phyloP scores from a whole-genome alignment of 2,329 filamentous ascomycete species.

The Lasiodiplodia citricola region DNA sequence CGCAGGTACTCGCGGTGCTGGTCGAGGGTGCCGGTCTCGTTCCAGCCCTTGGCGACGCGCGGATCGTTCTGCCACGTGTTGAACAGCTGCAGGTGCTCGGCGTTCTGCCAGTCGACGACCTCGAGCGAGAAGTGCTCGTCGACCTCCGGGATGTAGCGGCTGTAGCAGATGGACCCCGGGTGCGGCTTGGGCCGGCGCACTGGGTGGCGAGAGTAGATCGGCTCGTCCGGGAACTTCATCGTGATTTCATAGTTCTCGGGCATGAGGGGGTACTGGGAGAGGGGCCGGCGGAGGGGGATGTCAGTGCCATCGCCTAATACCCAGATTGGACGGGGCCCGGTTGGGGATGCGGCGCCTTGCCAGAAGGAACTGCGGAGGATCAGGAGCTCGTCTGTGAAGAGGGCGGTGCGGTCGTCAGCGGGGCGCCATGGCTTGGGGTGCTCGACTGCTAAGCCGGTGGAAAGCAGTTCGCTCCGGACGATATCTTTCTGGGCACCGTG shows the following conservation, averaged over 20 bases:
- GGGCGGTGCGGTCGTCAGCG: constrained; percentile 40
- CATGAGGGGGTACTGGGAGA: constrained; percentile 41
- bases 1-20: constrained; percentile 75
- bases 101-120: constrained; percentile 69
- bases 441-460: constrained; percentile 38
- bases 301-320: constrained; percentile 25
- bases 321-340: constrained; percentile 51
- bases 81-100: constrained; percentile 71
- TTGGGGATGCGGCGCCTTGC: constrained; percentile 51
- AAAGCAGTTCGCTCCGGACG: constrained; percentile 45
- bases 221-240: constrained; percentile 53
- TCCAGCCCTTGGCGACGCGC: constrained; percentile 79
- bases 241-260: constrained; percentile 48
- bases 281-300: constrained; percentile 18
- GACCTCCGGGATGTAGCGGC: constrained; percentile 77
- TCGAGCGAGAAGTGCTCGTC: constrained; percentile 78
- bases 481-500: constrained; percentile 46
- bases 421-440: constrained; percentile 45
- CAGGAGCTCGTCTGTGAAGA: constrained; percentile 49
- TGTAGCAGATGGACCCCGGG: constrained; percentile 74
- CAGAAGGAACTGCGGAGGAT: constrained; percentile 56
- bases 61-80: constrained; percentile 85
- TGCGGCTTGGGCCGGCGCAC: constrained; percentile 73
- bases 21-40: constrained; percentile 76
- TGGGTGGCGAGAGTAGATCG: constrained; percentile 70